Percentiles rank a stretch among this genome's conserved stretches.
phyloP scores from a whole-genome alignment of 805 yeast species.

The Sugiyamaella mastotermitis region DNA sequence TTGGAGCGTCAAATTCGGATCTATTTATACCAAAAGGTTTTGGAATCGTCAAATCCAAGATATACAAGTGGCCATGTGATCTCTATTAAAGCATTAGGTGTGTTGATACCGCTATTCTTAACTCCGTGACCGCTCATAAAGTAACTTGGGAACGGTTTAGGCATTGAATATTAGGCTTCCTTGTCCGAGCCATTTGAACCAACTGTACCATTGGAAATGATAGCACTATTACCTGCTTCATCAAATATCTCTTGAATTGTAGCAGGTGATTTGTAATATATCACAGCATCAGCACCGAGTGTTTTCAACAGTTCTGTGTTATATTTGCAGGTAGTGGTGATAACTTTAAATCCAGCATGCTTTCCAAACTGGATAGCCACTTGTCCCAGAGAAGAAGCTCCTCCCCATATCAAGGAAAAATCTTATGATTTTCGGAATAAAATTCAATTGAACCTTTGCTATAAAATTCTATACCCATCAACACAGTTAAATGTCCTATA shows the following conservation, averaged over 20 bases:
- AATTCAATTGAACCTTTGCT: slow-evolving; percentile 28
- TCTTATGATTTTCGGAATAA: slow-evolving; percentile 9
- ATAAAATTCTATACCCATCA: slow-evolving; percentile 32
- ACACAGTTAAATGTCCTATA: slow-evolving; percentile 47
- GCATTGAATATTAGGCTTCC: too few species aligned
- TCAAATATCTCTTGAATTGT: slow-evolving; percentile 30
- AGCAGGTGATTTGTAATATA: slow-evolving; percentile 41
- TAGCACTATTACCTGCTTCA: slow-evolving; percentile 22
- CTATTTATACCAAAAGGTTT: slow-evolving; percentile 13
- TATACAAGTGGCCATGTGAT: slow-evolving; percentile 13
- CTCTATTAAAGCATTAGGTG: slow-evolving; percentile 2
- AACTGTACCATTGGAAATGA: slow-evolving; percentile 25
- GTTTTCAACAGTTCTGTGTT: slow-evolving; percentile 36
- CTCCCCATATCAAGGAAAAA: slow-evolving; percentile 32
- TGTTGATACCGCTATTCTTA: too few species aligned
- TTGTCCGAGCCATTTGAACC: slow-evolving; percentile 5
- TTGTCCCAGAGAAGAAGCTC: slow-evolving; percentile 58
- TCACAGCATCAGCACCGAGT: slow-evolving; percentile 47
- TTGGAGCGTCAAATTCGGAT: slow-evolving; percentile 10
- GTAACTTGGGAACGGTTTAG: too few species aligned
- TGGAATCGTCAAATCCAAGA: slow-evolving; percentile 11
- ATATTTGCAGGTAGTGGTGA: slow-evolving; percentile 46
- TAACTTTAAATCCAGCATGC: slow-evolving; percentile 39
- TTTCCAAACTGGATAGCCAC: slow-evolving; percentile 56
- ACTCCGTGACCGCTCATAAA: too few species aligned